Base-by-base conservation (phyloP, 2,329 filamentous ascomycete genomes). In the Diplocarpon rosae region DNA sequence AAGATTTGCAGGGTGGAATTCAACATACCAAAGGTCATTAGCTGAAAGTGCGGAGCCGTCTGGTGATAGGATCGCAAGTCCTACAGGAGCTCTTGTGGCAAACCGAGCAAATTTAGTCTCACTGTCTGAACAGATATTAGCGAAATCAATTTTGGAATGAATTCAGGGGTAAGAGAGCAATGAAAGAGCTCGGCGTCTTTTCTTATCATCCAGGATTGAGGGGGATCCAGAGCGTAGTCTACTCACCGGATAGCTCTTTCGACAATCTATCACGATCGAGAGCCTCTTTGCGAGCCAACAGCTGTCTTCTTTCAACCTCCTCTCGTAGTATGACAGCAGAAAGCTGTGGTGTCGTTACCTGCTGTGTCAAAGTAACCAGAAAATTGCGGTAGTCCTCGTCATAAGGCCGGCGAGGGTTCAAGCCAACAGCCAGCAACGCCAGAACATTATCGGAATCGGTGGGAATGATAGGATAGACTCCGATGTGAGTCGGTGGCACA, bases 311-410 rank as follows among this genome's bases (percentile, higher is more conserved):
- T 15, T 76, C 70, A 17, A 83, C 76, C 58, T 85, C 82, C 58
- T 85, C 80, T 58, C 84, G 79, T 37, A 85, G 75, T 1, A 85
- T 64, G 0, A 85, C 76, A 0, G 83, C 80, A 0, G 80, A 84
- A 6, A 82, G 81, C 39, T 85, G 65, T 0, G 79, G 81, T 1
- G 78, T 90, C 5, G 80, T 83, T 1, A 90, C 67, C 58, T 89
- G 85, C 17, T 72, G 68, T 33, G 62, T 66, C 29, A 75, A 57
- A 4, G 73, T 59, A 12, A 68, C 75, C 14, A 85, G 69, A 53
- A 83, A 86, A 8, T 83, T 70, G 34, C 71, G 73, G 55, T 86
- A 87, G 50, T 85, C 80, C 47, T 82, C 78, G 55, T 87, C 83
- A 50, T 83, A 86, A 0, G 82, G 81, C 34, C 80, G 68, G 35